Evolutionary conservation across 306 rosid species (phyloP).

Genomic region (Casuarina glauca): DNA sequence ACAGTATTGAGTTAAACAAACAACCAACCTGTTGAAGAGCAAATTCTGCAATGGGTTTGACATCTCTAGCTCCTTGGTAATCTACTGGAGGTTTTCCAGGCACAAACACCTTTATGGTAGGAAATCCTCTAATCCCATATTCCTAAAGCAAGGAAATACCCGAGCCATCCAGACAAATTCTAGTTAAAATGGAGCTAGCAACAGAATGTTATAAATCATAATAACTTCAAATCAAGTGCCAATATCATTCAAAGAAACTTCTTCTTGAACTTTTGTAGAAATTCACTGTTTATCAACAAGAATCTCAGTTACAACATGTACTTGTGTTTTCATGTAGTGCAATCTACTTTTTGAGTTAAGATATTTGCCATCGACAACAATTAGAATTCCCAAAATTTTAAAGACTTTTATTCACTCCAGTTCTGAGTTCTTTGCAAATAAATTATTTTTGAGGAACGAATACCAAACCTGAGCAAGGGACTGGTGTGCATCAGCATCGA

Average conservation of each 20-base stretch:
- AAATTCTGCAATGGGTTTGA: conserved; percentile 84
- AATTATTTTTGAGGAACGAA: conserved; percentile 2
- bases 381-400: neutral
- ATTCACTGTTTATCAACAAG: neutral
- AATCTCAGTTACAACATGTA: neutral
- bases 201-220: neutral
- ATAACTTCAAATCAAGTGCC: conserved; percentile 3
- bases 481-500: conserved; percentile 92
- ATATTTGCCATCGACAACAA: neutral
- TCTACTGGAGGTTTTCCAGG: conserved; percentile 88
- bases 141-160: conserved; percentile 50
- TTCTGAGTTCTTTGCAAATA: neutral
- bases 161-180: conserved; percentile 14
- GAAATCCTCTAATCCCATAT: conserved; percentile 90
- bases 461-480: conserved; percentile 80
- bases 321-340: neutral
- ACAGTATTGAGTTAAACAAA: neutral
- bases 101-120: conserved; percentile 85
- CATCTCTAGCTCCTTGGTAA: conserved; percentile 97
- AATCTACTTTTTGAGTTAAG: neutral
- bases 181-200: neutral
- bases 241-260: neutral
- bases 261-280: neutral
- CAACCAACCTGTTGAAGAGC: conserved; percentile 80
- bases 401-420: neutral